Conservation (phyloP, 2,329 filamentous ascomycete genomes). For the Colletotrichum sp. region DNA sequence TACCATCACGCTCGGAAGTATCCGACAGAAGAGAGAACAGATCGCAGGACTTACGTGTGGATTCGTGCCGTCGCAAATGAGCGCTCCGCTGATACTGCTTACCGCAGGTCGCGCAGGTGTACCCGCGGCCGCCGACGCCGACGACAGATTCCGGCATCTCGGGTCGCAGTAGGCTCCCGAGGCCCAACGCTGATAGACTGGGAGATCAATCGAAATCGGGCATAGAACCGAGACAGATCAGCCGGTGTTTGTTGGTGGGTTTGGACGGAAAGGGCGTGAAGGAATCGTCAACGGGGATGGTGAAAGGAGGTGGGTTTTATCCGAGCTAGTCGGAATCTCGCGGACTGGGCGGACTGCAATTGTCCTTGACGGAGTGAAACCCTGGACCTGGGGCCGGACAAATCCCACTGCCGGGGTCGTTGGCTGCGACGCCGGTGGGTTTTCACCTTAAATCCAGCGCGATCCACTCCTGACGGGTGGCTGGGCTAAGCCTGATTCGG, state of each 20-base stretch:
- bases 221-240: not conserved
- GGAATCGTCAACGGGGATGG: not conserved
- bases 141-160: not conserved
- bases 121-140: not conserved
- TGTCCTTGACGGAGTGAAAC: not conserved
- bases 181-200: not conserved
- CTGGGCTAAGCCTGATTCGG: not conserved
- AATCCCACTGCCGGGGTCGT: not conserved
- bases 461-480: not conserved
- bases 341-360: not conserved
- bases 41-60: slow-evolving; percentile 25
- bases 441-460: not conserved
- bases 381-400: not conserved
- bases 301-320: slow-evolving; percentile 20
- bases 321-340: not conserved
- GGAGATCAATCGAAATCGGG: not conserved
- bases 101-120: slow-evolving; percentile 26
- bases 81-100: slow-evolving; percentile 30
- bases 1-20: not conserved
- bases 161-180: not conserved
- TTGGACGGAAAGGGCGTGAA: not conserved
- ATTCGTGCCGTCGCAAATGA: slow-evolving; percentile 30
- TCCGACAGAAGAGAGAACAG: not conserved
- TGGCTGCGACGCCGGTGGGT: not conserved
- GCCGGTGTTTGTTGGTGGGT: not conserved